Evolutionary conservation across 2,329 filamentous ascomycete species (phyloP).

Genomic region (Venturia pyrina): DNA sequence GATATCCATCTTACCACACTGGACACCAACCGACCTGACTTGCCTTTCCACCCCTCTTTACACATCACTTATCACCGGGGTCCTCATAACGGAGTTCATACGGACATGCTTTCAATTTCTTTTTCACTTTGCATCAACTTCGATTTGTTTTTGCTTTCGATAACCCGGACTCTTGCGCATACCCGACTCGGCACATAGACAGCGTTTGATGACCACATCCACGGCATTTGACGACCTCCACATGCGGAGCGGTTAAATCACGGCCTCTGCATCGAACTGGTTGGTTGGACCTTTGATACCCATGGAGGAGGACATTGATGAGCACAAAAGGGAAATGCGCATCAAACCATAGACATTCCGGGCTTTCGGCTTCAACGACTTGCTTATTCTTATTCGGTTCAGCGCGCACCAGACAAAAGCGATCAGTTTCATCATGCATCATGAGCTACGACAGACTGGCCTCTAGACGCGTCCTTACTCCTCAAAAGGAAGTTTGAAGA

Average conservation of each 20-base stretch:
- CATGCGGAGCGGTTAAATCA: conserved; percentile 7
- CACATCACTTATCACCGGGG: not conserved
- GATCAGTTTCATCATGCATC: conserved; percentile 1
- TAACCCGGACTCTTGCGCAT: conserved; percentile 32
- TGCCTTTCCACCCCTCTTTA: not conserved
- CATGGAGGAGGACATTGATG: conserved; percentile 3
- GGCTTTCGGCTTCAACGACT: not conserved
- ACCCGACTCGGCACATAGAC: conserved; percentile 41
- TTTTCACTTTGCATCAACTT: conserved; percentile 20
- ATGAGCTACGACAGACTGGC: not conserved
- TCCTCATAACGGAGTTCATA: conserved; percentile 8
- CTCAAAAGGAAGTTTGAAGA: not conserved
- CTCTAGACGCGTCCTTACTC: not conserved
- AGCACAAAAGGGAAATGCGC: not conserved
- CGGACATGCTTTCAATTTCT: conserved; percentile 18
- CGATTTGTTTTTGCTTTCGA: conserved; percentile 19
- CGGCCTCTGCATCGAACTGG: conserved; percentile 4
- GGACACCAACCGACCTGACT: conserved; percentile 1
- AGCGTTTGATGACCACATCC: conserved; percentile 33
- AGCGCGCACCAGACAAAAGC: conserved; percentile 4
- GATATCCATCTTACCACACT: not conserved
- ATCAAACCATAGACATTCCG: conserved; percentile 3
- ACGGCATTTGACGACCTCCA: conserved; percentile 6
- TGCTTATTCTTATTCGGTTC: conserved; percentile 5
- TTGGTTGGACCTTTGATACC: conserved; percentile 7